Evolutionary conservation across 352 stramenopile species (phyloP).

Genomic region (Phytophthora hybrid): DNA sequence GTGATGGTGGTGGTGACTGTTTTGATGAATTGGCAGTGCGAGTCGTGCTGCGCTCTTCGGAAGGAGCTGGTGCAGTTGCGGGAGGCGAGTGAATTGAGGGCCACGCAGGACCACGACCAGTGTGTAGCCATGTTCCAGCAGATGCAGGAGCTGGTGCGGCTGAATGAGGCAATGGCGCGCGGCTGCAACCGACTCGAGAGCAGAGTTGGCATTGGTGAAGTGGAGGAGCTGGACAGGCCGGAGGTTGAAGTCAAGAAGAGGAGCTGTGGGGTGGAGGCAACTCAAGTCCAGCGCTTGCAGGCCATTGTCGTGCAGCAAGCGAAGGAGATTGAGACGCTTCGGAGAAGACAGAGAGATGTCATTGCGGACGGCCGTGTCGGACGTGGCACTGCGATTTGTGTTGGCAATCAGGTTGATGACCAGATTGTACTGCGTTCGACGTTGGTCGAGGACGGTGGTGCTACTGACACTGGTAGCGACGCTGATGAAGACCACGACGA

Average conservation of each 20-base stretch:
- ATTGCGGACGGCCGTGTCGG: conserved; percentile 8
- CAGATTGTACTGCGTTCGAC: neutral
- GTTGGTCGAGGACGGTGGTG: neutral
- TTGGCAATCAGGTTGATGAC: conserved; percentile 14
- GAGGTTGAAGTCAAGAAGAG: neutral
- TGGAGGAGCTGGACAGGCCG: neutral
- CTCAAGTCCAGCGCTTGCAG: conserved; percentile 38
- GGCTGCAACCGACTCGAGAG: neutral
- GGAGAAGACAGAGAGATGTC: conserved; percentile 17
- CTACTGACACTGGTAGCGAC: neutral
- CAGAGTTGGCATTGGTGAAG: neutral
- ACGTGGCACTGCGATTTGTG: neutral
- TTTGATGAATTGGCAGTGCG: conserved; percentile 19
- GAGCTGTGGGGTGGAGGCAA: too few species aligned
- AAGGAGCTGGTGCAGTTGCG: conserved; percentile 31
- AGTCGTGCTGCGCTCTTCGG: conserved; percentile 18
- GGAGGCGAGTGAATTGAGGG: conserved; percentile 30
- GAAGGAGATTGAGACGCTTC: conserved; percentile 43
- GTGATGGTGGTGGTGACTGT: too few species aligned
- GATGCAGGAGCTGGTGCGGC: conserved; percentile 51
- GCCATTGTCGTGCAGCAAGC: conserved; percentile 51
- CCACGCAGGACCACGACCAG: conserved; percentile 42
- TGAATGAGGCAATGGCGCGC: conserved; percentile 40
- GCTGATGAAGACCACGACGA: neutral
- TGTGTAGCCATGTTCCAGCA: conserved; percentile 56